Evolutionary conservation across 805 yeast genomes (phyloP).

Genomic region (Komagataella mondaviorum): DNA sequence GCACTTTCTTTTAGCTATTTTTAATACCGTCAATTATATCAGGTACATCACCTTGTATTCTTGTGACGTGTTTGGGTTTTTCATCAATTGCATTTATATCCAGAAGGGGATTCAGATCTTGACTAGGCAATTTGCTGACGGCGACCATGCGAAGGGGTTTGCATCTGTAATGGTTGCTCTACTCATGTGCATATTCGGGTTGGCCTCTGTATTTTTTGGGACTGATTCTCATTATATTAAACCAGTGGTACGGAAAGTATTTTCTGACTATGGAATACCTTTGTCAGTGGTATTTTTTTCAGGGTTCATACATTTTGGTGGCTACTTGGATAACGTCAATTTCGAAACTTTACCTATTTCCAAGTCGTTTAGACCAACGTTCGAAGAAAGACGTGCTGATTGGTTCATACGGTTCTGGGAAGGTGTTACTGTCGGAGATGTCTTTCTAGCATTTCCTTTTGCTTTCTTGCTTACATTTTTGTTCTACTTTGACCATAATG

Average conservation of each 20-base stretch:
- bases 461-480: slow-evolving; percentile 73
- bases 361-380: slow-evolving; percentile 65
- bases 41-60: slow-evolving; percentile 68
- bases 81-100: slow-evolving; percentile 76
- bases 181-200: slow-evolving; percentile 67
- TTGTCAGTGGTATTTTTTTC: slow-evolving; percentile 77
- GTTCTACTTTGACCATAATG: slow-evolving; percentile 92
- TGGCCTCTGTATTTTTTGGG: slow-evolving; percentile 46
- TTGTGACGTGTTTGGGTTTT: slow-evolving; percentile 88
- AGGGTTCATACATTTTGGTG: slow-evolving; percentile 89
- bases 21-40: slow-evolving; percentile 55
- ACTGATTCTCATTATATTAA: slow-evolving; percentile 46
- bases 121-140: slow-evolving; percentile 45
- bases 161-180: slow-evolving; percentile 65
- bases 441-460: slow-evolving; percentile 87
- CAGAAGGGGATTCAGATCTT: slow-evolving; percentile 85
- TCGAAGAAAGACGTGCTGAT: slow-evolving; percentile 33
- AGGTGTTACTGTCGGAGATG: slow-evolving; percentile 52
- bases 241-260: slow-evolving; percentile 46
- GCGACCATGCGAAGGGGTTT: slow-evolving; percentile 39
- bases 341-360: slow-evolving; percentile 59
- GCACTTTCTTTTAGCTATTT: slow-evolving; percentile 60
- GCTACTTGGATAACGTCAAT: slow-evolving; percentile 40
- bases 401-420: slow-evolving; percentile 76
- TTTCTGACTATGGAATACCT: slow-evolving; percentile 83